Conservation (phyloP, 1,139 yeast species). For the Suhomyces taliae region DNA sequence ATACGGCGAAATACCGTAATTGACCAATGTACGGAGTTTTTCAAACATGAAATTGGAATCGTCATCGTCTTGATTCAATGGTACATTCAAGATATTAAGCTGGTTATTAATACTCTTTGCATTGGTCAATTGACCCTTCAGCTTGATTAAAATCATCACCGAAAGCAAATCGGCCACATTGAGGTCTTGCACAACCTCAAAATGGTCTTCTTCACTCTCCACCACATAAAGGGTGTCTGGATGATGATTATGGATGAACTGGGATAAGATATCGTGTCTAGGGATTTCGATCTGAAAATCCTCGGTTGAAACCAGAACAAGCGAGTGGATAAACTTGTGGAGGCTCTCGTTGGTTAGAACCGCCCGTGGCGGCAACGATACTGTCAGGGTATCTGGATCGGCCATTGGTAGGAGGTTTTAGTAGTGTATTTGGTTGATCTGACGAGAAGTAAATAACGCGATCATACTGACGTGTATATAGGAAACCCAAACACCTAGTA, state of each 20-base stretch:
- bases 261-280: conserved; percentile 4
- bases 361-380: conserved; percentile 52
- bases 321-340: conserved; percentile 13
- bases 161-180: conserved; percentile 9
- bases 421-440: not conserved
- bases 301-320: conserved; percentile 9
- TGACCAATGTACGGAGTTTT: conserved; percentile 57
- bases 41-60: conserved; percentile 44
- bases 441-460: not conserved
- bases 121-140: conserved; percentile 32
- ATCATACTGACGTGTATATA: not conserved
- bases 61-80: conserved; percentile 26
- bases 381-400: conserved; percentile 37
- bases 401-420: conserved; percentile 45
- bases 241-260: conserved; percentile 18
- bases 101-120: conserved; percentile 35
- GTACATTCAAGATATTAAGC: conserved; percentile 37
- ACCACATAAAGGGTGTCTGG: conserved; percentile 25
- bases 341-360: conserved; percentile 49
- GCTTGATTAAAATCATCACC: conserved; percentile 45
- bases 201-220: conserved; percentile 16
- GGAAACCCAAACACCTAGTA: not conserved
- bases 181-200: conserved; percentile 18
- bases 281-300: conserved; percentile 9
- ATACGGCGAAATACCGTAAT: conserved; percentile 42